Evolutionary conservation across 2,329 filamentous ascomycete genomes (phyloP), one percentile per base, ranked within the genome.

Genomic region (Tolypocladium nubicola): DNA sequence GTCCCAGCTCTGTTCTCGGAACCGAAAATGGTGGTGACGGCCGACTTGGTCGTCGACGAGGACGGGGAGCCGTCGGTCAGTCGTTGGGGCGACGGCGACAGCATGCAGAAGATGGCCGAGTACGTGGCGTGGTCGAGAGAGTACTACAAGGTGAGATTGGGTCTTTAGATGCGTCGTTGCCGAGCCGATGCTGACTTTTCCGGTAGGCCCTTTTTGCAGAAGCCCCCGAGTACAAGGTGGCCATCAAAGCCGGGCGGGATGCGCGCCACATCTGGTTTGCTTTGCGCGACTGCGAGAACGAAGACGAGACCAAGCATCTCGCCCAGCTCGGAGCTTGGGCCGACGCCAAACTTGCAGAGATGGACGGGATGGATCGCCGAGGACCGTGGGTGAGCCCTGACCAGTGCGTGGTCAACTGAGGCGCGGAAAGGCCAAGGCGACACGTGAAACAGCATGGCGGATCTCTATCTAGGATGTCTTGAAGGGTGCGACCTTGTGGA

Each of bases 1-100:
- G 61, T 66, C 47, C 68, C 68, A 23, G 68, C 67, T 49, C 59
- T 70, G 52, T 56, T 70, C 40, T 69, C 60, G 8, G 62, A 64
- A 23, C 60, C 61, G 9, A 58, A 59, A 52, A 61, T 63, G 61
- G 57, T 59, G 11, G 59, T 60, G 13, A 57, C 53, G 2, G 60
- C 58, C 4, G 60, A 64, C 39, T 43, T 64, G 30, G 30, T 57
- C 10, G 45, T 61, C 19, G 63, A 64, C 53, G 58, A 62, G 21
- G 47, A 62, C 52, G 64, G 57, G n/a, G 40, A 58, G 47, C 62
- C 67, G 50, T 62, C 59, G 16, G 41, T 65, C 30, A 63, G 58
- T 43, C 62, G 66, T 21, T 58, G 59, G 58, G 58, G 55, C 14
- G 59, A 61, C 37, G 58, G 58, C 40, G 59, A 60, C 26, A 61